These are phyloP conservation scores for Lactifluus volemus DNA, from an alignment of 768 basidiomycete genomes.

Conservation along the genomic window DNA sequence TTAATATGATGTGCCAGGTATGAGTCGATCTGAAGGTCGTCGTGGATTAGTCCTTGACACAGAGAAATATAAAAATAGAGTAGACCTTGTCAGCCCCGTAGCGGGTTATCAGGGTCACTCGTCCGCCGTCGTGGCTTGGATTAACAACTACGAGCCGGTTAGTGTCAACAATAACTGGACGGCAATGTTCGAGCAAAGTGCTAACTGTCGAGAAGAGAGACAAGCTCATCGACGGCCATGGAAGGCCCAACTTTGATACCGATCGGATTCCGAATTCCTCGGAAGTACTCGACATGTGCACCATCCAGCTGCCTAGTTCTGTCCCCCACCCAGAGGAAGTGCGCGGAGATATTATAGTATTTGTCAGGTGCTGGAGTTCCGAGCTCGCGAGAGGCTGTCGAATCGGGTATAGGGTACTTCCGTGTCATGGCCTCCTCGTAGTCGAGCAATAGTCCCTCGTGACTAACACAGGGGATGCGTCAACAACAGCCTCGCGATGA, in stretches of 20 bases:
- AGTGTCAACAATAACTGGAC: not conserved
- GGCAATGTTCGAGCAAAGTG: not conserved
- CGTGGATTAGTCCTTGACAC: not conserved
- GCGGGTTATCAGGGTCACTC: conserved; percentile 85
- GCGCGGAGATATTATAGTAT: conserved; percentile 86
- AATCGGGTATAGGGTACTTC: conserved; percentile 37
- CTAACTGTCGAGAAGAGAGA: conserved; percentile 66
- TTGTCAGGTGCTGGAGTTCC: conserved; percentile 27
- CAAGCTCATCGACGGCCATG: conserved; percentile 72
- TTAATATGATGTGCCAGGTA: conserved; percentile 74
- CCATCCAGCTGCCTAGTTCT: conserved; percentile 86
- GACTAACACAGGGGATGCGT: conserved; percentile 35
- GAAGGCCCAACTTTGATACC: conserved; percentile 95
- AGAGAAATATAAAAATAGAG: not conserved
- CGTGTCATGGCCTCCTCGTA: conserved; percentile 92
- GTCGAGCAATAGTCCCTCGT: conserved; percentile 87
- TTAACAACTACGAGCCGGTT: conserved; percentile 62
- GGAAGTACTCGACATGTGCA: conserved; percentile 93
- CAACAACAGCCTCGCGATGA: not conserved
- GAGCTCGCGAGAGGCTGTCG: conserved; percentile 1
- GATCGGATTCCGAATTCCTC: conserved; percentile 87
- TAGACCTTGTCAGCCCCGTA: conserved; percentile 83
- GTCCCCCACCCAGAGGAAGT: conserved; percentile 97
- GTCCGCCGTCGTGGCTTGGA: conserved; percentile 70
- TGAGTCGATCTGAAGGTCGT: conserved; percentile 48